Evolutionary conservation across 495 filamentous ascomycete species (phyloP), one percentile per base, ranked within the genome.

Genomic region (Cryomyces antarcticus): DNA sequence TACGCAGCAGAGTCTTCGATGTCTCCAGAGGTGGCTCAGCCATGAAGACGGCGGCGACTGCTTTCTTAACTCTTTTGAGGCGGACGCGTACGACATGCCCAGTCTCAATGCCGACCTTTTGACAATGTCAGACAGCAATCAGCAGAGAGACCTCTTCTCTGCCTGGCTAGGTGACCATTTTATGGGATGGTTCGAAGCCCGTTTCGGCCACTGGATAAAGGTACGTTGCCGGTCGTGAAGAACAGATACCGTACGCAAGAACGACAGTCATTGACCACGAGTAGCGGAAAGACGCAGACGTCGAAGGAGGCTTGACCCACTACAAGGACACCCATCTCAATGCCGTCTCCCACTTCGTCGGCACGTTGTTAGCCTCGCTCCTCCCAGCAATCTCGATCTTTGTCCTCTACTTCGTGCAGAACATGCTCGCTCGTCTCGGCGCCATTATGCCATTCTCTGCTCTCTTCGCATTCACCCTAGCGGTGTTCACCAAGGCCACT

Each of bases 401-500:
- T 2, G 42, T 46, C n/a, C 36, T 52, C 13, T 27, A 33, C 11
- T 36, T 11, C 12, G 33, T 49, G 1, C 30, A 53, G 9, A 50
- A 46, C 3, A 46, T 55, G 30, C 36, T 41, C 33, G 49, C 42
- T 0, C 37, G 49, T 11, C 37, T 57, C 2, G 50, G 34, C 1
- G 47, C 41, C 11, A 48, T 52, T 2, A 45, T 44, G 5, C 42
- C 7, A 6, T 55, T 59, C 41, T 52, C 51, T 5, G 41, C 46
- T 1, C 29, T 57, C 4, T 52, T 57, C 12, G 47, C 54, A 3
- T 30, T 51, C 5, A 39, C 31, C 7, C 13, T 59, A 12, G 41
- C 30, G 7, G 27, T 44, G n/a, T 44, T 55, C 37, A 54, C 54
- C 2, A 41, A 48, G 37, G 57, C 57, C 17, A 49, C 41, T 28